phyloP scores from a whole-genome alignment of 1,284 basidiomycete species.

The Apiotrichum gracile region DNA sequence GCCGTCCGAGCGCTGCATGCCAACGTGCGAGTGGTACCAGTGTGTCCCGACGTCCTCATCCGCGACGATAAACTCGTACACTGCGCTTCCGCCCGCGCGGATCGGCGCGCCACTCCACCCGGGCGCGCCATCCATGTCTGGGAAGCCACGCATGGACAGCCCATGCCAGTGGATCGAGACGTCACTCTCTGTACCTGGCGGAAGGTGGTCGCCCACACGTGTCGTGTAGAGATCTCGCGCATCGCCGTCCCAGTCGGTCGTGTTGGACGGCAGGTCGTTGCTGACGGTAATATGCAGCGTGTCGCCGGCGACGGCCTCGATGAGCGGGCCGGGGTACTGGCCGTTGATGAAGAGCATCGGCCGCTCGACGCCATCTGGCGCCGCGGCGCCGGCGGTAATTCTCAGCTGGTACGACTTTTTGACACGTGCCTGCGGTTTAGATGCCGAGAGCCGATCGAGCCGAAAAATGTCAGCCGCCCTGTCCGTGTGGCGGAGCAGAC shows the following conservation, averaged over 20 bases:
- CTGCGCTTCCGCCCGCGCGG: constrained; percentile 49
- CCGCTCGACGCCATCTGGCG: background rate
- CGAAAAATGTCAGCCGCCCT: background rate
- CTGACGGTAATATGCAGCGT: constrained; percentile 22
- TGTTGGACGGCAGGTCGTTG: constrained; percentile 17
- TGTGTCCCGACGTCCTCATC: constrained; percentile 24
- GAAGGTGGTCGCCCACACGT: background rate
- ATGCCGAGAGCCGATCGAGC: too few species aligned
- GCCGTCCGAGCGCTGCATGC: constrained; percentile 26
- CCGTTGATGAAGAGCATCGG: background rate
- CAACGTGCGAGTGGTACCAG: constrained; percentile 32
- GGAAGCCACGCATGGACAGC: constrained; percentile 14
- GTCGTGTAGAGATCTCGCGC: background rate
- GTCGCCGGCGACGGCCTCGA: constrained; percentile 28
- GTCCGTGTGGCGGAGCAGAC: too few species aligned
- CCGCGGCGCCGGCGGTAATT: background rate
- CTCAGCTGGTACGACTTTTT: background rate
- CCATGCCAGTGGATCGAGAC: constrained; percentile 27
- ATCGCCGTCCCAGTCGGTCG: background rate
- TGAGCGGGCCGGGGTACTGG: constrained; percentile 17
- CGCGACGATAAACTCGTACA: constrained; percentile 42
- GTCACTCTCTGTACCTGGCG: background rate
- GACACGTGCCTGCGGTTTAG: too few species aligned
- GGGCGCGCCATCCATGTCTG: constrained; percentile 22
- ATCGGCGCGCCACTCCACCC: constrained; percentile 51